Conservation (phyloP, 345 rosid species). For the Atalantia buxifolia region DNA sequence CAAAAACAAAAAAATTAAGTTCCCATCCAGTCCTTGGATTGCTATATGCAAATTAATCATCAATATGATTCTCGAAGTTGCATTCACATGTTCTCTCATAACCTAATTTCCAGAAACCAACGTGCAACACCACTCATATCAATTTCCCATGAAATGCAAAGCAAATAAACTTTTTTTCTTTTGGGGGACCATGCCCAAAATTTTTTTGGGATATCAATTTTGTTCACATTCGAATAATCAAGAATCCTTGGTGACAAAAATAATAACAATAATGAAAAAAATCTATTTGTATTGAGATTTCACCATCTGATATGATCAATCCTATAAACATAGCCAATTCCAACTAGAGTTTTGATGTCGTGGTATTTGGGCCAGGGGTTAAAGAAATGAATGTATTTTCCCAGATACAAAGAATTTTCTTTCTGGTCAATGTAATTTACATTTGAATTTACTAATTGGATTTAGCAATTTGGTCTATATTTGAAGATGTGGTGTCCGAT, state of each 20-base stretch:
- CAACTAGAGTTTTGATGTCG: background rate
- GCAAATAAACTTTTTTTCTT: background rate
- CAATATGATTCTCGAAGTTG: background rate
- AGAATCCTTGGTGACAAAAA: background rate
- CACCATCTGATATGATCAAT: background rate
- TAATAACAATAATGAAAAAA: background rate
- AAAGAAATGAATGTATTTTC: too few relatives aligned
- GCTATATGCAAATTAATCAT: background rate
- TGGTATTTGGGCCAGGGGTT: background rate
- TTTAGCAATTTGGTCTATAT: background rate
- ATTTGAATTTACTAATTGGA: background rate
- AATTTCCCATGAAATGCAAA: background rate
- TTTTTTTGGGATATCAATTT: background rate
- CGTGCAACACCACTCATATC: background rate
- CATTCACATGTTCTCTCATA: background rate
- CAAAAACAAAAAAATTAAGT: background rate
- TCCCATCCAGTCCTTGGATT: background rate
- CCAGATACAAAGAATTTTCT: background rate
- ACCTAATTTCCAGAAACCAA: background rate
- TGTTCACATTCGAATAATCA: conserved; percentile 10
- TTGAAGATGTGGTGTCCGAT: background rate
- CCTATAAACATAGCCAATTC: background rate
- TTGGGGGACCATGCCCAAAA: background rate
- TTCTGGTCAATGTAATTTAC: background rate
- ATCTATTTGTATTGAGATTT: background rate